These are phyloP conservation scores for Pythium scleroteichum DNA, from an alignment of 352 stramenopile genomes.

Conservation along the genomic window DNA sequence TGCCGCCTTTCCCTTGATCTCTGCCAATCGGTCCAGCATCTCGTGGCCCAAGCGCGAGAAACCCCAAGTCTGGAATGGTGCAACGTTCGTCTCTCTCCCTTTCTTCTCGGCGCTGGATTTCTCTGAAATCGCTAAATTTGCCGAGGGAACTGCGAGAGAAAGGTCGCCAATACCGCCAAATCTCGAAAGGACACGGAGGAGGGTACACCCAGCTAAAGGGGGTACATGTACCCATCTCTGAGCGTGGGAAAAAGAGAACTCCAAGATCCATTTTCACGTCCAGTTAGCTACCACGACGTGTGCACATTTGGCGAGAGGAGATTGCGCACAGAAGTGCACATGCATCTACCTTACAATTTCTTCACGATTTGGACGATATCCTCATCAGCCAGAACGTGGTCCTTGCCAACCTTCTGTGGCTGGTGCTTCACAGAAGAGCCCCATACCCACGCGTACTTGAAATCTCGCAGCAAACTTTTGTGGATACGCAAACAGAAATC, in stretches of 20 bases:
- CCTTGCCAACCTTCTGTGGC: slow-evolving; percentile 98
- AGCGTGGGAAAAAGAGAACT: no score
- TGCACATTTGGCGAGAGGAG: no score
- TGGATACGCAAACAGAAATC: slow-evolving; percentile 96
- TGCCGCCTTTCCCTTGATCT: slow-evolving; percentile 62
- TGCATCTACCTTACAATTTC: slow-evolving; percentile 67
- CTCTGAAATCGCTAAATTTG: slow-evolving; percentile 23
- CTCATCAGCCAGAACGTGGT: slow-evolving; percentile 97
- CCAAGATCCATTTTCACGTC: no score
- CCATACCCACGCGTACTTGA: slow-evolving; percentile 98
- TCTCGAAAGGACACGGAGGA: slow-evolving; percentile 1
- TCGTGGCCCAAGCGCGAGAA: no score
- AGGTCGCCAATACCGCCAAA: not conserved
- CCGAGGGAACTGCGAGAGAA: slow-evolving; percentile 14
- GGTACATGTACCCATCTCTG: not conserved
- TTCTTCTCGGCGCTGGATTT: no score
- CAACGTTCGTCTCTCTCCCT: not conserved
- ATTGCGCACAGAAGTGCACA: not conserved
- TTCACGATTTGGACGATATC: slow-evolving; percentile 99
- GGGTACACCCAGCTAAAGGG: slow-evolving; percentile 1
- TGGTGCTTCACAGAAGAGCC: slow-evolving; percentile 97
- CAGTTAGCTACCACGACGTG: no score
- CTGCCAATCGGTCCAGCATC: slow-evolving; percentile 74
- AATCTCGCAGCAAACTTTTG: slow-evolving; percentile 86
- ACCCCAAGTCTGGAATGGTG: no score